Conservation (phyloP, 768 basidiomycete genomes). For the Ramaria rubella region DNA sequence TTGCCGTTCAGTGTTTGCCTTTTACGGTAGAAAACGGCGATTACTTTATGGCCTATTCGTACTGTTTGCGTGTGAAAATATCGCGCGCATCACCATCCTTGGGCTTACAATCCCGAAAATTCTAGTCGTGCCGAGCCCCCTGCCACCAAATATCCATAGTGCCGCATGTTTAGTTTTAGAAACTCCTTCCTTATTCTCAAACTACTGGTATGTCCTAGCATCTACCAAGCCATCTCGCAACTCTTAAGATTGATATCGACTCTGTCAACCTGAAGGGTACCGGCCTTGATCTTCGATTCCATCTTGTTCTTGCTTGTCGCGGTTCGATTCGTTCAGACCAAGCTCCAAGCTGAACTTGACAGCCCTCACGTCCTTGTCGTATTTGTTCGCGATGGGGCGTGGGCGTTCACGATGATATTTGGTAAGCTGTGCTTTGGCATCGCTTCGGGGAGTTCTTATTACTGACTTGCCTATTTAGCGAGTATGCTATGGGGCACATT, state of each 20-base stretch:
- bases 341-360: neutral
- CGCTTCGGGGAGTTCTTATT: neutral
- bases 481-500: neutral
- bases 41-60: neutral
- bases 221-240: neutral
- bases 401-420: constrained; percentile 4
- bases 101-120: neutral
- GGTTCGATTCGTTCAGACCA: constrained; percentile 1
- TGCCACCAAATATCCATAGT: neutral
- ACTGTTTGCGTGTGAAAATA: neutral
- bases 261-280: neutral
- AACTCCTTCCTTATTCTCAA: neutral
- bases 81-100: neutral
- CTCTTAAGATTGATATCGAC: too few relatives aligned
- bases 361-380: constrained; percentile 1
- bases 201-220: constrained; percentile 2
- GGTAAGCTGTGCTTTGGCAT: neutral
- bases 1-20: constrained; percentile 1
- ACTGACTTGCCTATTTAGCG: neutral
- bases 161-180: neutral
- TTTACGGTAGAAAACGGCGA: neutral
- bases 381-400: constrained; percentile 8
- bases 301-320: constrained; percentile 2
- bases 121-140: neutral
- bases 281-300: neutral